Base-by-base conservation (phyloP, 257 asterid species). In the Solanum ossicruentum region DNA sequence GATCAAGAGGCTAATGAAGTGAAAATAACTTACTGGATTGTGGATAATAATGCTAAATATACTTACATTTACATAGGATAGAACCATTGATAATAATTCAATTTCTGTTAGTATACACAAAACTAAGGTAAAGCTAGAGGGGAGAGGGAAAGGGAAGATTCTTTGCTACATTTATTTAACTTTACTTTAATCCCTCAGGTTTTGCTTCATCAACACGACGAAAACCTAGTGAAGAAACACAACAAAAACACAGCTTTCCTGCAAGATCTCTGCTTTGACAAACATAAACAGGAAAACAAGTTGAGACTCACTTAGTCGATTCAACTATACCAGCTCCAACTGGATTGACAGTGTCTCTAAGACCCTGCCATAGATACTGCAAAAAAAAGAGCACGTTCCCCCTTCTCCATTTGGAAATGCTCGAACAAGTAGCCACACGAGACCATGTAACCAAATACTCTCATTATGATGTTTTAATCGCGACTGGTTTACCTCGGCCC, bases 401-500 rank as follows among this genome's bases (percentile, higher is more conserved):
- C 26, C 65, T 52, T 78, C 65, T 78, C 82, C 65, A 78, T 52
- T 28, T 78, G 82, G 65, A 78, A 78, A 78, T 78, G 49, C 49
- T 52, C 49, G 12, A 10, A 49, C n/a, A 54, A 75, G 82, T 75
- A 49, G n/a, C 82, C 82, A 75, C 23, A 5, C 17, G 20, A 72
- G 56, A 72, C 80, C 45, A 75, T 60, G 21, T 45, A 73, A 73
- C 81, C 58, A 77, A 16, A 10, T 6, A 26, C 41, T 26, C 26
- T 28, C 49, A 1, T 88, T 89, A 90, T 80, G 88, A 89, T 45
- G 84, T 87, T 83, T 83, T 89, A 18, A 89, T 84, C 56, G 92
- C 92, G 41, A 90, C 85, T 41, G 94, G 89, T 89, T 94, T 96
- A 84, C 99, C 99, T 81, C 99, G 92, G 56, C 99, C 99, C 96